Evolutionary conservation across 768 basidiomycete species (phyloP), one percentile per base, ranked within the genome.

Genomic region (Hemileccinum rubropunctum): DNA sequence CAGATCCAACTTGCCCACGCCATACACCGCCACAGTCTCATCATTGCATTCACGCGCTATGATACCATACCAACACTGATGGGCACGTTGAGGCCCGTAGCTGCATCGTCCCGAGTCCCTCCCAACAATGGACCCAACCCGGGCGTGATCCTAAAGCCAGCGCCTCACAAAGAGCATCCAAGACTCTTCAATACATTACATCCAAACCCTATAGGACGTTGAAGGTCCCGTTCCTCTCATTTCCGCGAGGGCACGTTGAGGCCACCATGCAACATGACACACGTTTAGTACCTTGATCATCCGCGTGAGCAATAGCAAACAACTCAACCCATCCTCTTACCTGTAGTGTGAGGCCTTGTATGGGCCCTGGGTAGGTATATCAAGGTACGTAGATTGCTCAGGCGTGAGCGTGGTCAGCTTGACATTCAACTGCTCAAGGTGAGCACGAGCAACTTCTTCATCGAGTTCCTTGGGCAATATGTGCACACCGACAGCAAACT

Each of bases 401-500:
- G 78, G 33, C 21, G 77, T 73, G 57, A 93, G 78, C 54, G 75
- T 74, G 39, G 94, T 95, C 71, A 99, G 81, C 78, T 95, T 93
- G 77, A 99, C 91, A 67, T 91, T 92, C 63, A 98, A 80, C 66
- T 90, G 86, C 43, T 78, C 79, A 50, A 98, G 78, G 73, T 99
- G 97, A 44, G 97, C 93, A 59, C 95, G 91, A 38, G 97, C 97
- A 59, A 99, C 97, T 74, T 98, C 95, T 79, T 99, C 97, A 63
- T 99, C 97, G 58, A 99, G 88, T 54, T 91, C 86, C 80, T 99
- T 99, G 58, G 95, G 97, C 43, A 99, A 80, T 75, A 98, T 95
- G 81, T 99, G 95, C 27, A 98, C 95, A 55, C 97, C 97, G 61
- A 98, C 81, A 43, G 90, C 88, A 84, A 98, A 98, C 67, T 87